Conservation (phyloP, 345 rosid genomes). For the Arabidopsis arenosa region DNA sequence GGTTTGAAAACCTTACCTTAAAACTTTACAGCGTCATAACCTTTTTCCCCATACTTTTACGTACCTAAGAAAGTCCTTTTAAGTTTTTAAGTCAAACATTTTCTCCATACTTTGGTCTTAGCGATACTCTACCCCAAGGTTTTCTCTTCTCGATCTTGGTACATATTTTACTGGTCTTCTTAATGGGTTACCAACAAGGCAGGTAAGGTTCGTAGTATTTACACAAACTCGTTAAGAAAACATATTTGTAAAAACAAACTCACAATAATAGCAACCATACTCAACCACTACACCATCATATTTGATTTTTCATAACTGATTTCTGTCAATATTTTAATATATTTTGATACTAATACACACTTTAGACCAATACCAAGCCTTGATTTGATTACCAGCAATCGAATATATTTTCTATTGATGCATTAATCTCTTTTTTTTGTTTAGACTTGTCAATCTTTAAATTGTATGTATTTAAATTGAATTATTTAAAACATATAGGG, state of each 20-base stretch:
- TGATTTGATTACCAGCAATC: background rate
- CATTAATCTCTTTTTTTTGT: background rate
- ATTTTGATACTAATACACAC: background rate
- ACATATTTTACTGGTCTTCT: background rate
- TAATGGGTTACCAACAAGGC: background rate
- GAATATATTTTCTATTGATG: background rate
- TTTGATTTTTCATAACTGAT: background rate
- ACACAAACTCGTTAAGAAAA: background rate
- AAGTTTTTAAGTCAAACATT: background rate
- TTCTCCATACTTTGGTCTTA: background rate
- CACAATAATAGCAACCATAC: background rate
- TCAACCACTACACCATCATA: background rate
- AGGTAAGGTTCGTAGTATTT: background rate
- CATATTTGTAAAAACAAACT: too few relatives aligned
- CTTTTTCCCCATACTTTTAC: background rate
- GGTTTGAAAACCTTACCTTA: constrained; percentile 7
- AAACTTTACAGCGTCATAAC: constrained; percentile 6
- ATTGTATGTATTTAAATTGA: background rate
- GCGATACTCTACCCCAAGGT: background rate
- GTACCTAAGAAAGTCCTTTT: background rate
- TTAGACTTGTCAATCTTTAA: background rate
- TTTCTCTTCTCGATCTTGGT: background rate
- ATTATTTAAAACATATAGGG: background rate
- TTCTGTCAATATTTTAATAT: too few relatives aligned
- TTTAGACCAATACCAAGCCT: background rate